phyloP scores from a whole-genome alignment of 23 red algal genomes.

The Gracilaria domingensis region DNA sequence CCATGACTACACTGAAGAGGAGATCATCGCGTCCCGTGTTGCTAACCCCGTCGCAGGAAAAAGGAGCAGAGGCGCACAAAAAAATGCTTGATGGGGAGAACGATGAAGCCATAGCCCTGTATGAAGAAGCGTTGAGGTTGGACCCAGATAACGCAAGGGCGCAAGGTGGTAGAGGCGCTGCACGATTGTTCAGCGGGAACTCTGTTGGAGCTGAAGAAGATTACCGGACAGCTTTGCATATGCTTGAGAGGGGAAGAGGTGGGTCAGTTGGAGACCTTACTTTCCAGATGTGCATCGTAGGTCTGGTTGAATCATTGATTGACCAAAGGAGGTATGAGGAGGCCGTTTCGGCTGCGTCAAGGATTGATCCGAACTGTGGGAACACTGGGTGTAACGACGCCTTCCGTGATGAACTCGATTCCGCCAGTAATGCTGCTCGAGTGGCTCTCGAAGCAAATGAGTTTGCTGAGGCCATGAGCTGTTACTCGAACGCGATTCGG shows the following conservation, averaged over 20 bases:
- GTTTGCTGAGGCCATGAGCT: constrained; percentile 63
- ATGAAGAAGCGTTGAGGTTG: constrained; percentile 50
- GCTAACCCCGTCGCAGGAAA: constrained; percentile 36
- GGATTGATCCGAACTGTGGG: constrained; percentile 47
- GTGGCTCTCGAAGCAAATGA: constrained; percentile 55
- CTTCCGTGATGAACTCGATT: constrained; percentile 67
- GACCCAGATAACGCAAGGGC: constrained; percentile 59
- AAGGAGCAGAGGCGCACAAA: constrained; percentile 57
- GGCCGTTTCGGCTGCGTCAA: constrained; percentile 39
- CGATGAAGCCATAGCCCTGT: constrained; percentile 63
- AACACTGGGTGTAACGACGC: constrained; percentile 65
- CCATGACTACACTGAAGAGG: constrained; percentile 1
- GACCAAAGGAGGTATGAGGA: constrained; percentile 82
- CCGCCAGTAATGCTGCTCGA: constrained; percentile 52
- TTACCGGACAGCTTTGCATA: constrained; percentile 54
- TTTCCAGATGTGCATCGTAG: constrained; percentile 73
- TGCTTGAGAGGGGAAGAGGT: constrained; percentile 58
- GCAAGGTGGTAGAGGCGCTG: constrained; percentile 67
- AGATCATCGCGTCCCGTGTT: constrained; percentile 2
- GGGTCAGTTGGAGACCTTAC: constrained; percentile 33
- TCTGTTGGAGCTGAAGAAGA: constrained; percentile 74
- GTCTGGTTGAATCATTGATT: constrained; percentile 74
- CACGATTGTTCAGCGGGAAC: constrained; percentile 61
- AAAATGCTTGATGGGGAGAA: constrained; percentile 58
- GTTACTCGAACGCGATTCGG: constrained; percentile 68